Evolutionary conservation across 2,329 filamentous ascomycete species (phyloP), one percentile per base, ranked within the genome.

Genomic region (Neofusicoccum ribis): DNA sequence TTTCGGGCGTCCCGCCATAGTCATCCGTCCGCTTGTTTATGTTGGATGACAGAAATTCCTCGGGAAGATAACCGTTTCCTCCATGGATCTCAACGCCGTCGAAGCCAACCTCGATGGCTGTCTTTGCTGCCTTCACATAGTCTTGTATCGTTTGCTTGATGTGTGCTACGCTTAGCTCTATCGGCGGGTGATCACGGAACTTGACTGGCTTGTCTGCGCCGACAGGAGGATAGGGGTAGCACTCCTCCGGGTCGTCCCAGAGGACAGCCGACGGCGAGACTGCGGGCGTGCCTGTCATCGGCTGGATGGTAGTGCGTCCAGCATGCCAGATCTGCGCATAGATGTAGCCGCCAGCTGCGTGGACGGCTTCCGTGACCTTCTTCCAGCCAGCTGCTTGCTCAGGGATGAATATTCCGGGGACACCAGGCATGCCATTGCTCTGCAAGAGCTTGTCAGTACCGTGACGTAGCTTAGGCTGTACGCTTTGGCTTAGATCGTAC

Each of bases 61-160:
- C 83, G 0, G 82, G 77, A 3, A 86, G 74, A 64, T 85, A 85
- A 1, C 82, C 83, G 66, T 85, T 84, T 3, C 73, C 81, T 2
- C 72, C 75, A 67, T 85, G 83, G 14, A 85, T 72, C 67, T 85
- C 83, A 2, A 85, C 79, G 1, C 82, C 83, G 66, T 85, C 83
- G 49, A 85, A 87, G 0, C 85, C 85, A 80, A 81, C 51, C 56
- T 83, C 81, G 31, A 88, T 79, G 0, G 86, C 86, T 73, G 78
- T 85, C 62, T 74, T 76, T 3, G 83, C 81, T 1, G 83, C 81
- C 43, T 74, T 70, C 17, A 73, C 80, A 62, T 80, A 84, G 50
- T 81, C 79, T 0, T 66, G 64, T 34, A 83, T 78, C 7, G 74
- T 79, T 1, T 67, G 54, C 36, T 74, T 68, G 70, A 86, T 85